phyloP scores from a whole-genome alignment of 208 protist genomes.

The Wallacemonas sp. region DNA sequence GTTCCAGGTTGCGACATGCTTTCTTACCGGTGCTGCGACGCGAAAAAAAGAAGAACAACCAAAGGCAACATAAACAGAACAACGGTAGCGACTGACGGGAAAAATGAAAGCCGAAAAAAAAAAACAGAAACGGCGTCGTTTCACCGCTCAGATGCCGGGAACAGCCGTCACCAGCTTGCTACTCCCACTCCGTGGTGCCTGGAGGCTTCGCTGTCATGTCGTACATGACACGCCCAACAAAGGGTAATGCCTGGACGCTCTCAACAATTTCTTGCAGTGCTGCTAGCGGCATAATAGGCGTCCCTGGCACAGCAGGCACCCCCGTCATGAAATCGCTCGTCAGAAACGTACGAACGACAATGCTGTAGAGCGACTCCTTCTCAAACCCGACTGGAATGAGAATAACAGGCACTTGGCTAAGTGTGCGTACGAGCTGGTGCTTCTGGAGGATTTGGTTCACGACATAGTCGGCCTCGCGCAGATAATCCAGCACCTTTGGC shows the following conservation, averaged over 20 bases:
- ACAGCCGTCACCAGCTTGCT: slow-evolving; percentile 13
- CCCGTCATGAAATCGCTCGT: slow-evolving; percentile 98
- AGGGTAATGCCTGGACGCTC: slow-evolving; percentile 63
- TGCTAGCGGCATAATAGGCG: slow-evolving; percentile 77
- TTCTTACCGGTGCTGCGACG: no score
- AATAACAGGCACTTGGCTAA: slow-evolving; percentile 95
- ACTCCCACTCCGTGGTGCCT: slow-evolving; percentile 98
- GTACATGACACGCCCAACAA: slow-evolving; percentile 93
- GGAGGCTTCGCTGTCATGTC: slow-evolving; percentile 98
- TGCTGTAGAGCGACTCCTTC: slow-evolving; percentile 38
- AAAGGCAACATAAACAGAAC: neutral
- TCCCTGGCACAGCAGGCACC: slow-evolving; percentile 84
- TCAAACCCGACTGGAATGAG: slow-evolving; percentile 92
- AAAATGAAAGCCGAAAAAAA: neutral
- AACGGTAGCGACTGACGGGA: slow-evolving; percentile 2
- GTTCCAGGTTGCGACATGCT: no score
- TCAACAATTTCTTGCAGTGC: slow-evolving; percentile 83
- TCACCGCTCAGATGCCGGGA: no score
- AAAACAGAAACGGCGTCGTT: slow-evolving; percentile 9
- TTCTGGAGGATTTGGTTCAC: slow-evolving; percentile 83
- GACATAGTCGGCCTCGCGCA: slow-evolving; percentile 88
- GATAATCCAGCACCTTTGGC: slow-evolving; percentile 79
- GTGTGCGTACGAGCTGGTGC: slow-evolving; percentile 73
- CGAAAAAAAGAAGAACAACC: slow-evolving; percentile 1
- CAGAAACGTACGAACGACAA: slow-evolving; percentile 96